A percentile compares a stretch with the other conserved stretches of the same genome.
Conservation (phyloP, 2,329 filamentous ascomycete genomes). For the Pyrenochaeta sp. region DNA sequence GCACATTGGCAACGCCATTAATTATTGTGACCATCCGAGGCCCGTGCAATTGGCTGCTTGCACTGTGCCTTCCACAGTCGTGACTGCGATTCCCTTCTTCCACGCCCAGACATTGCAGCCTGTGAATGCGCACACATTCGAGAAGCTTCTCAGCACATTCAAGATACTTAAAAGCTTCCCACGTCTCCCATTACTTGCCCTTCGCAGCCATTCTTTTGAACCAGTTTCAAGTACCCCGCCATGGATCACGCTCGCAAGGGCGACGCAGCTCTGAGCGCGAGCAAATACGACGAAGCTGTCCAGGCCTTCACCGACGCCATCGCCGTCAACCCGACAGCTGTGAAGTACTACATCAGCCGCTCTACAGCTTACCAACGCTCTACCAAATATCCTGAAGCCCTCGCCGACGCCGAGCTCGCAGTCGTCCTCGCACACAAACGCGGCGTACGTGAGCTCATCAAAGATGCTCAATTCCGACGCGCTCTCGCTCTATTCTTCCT, state of each 20-base stretch:
- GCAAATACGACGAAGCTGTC: conserved; percentile 74
- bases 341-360: conserved; percentile 82
- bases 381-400: conserved; percentile 58
- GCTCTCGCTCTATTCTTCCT: conserved; percentile 77
- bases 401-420: conserved; percentile 59
- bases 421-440: conserved; percentile 74
- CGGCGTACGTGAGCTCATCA: conserved; percentile 77
- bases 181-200: not conserved
- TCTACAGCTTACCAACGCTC: conserved; percentile 79
- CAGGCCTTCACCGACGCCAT: conserved; percentile 72
- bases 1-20: no score
- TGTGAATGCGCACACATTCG: not conserved
- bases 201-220: not conserved
- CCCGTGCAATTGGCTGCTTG: no score
- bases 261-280: conserved; percentile 66
- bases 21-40: no score
- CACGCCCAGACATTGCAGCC: not conserved
- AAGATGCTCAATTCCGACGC: conserved; percentile 82
- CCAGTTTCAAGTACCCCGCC: conserved; percentile 26
- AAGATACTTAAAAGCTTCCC: not conserved
- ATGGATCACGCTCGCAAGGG: conserved; percentile 67
- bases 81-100: not conserved
- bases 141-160: not conserved
- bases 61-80: not conserved
- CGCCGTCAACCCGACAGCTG: conserved; percentile 69